These are phyloP conservation scores for Canavalia gladiata DNA, from an alignment of 306 rosid species.

Conservation along the genomic window DNA sequence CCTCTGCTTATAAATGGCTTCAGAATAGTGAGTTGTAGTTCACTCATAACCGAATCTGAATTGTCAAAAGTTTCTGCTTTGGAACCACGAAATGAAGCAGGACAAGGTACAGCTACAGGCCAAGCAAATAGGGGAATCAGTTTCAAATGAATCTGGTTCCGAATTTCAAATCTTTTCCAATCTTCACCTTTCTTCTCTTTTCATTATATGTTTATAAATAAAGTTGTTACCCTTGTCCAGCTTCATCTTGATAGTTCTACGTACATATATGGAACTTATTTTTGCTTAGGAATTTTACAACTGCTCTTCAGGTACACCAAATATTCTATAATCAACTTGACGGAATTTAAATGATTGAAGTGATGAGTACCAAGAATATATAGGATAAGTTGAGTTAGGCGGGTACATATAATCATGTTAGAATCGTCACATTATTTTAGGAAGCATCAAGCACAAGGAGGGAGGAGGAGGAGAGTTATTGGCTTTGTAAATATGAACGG, in stretches of 20 bases:
- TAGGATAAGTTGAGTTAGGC: background rate
- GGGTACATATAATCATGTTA: background rate
- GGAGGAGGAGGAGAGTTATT: background rate
- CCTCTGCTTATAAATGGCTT: slow-evolving; percentile 46
- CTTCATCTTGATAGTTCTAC: background rate
- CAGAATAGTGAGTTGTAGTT: slow-evolving; percentile 38
- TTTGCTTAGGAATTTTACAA: background rate
- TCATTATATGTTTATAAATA: background rate
- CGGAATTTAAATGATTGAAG: background rate
- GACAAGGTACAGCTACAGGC: slow-evolving; percentile 44
- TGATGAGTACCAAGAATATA: background rate
- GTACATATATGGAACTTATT: background rate
- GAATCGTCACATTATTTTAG: background rate
- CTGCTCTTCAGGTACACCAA: slow-evolving; percentile 2
- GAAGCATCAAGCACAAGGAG: too few species aligned
- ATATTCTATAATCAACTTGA: slow-evolving; percentile 3
- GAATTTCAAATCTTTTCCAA: slow-evolving; percentile 31
- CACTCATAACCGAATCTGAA: slow-evolving; percentile 49
- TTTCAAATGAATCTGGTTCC: slow-evolving; percentile 58
- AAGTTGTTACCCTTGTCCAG: slow-evolving; percentile 22
- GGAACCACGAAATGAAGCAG: slow-evolving; percentile 57
- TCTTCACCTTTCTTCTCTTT: background rate
- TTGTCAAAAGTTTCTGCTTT: slow-evolving; percentile 51
- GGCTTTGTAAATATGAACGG: background rate
- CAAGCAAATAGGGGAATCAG: slow-evolving; percentile 40